Base-by-base conservation (phyloP, 2,329 filamentous ascomycete species). In the Aureobasidium sp. region DNA sequence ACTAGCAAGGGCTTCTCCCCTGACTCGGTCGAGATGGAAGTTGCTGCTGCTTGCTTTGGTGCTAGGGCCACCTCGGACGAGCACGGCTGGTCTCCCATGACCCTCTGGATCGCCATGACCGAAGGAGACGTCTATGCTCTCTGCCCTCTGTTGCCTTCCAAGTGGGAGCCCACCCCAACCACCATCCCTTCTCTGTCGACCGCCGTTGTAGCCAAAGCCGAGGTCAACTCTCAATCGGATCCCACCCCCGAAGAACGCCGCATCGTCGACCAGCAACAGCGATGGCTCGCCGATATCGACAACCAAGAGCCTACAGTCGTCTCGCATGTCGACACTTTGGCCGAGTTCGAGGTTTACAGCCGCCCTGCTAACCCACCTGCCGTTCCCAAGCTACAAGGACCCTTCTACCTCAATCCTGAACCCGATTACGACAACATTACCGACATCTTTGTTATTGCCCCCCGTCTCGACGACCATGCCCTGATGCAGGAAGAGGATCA, bases 91-190 rank as follows among this genome's bases (percentile, higher is more conserved):
- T 89, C 91, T 8, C 85, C 92, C 11, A 97, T 97, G 89, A 97
- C 94, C 0, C 80, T 99, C 12, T 99, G 93, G 90, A 79, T 97
- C 57, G 91, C 92, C n/a, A 99, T 97, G 89, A 85, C 85, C 40
- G 89, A 91, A 63, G 94, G 94, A 3, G 92, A 97, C 70, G 83
- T 97, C 6, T 99, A 99, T 70, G 92, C 93, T 1, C 78, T 99
- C 9, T 97, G 92, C 71, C 94, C 94, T 1, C 80, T 99, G 44
- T 79, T 99, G 35, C 94, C 94, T 0, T 85, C 86, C 57, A 90
- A 88, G 68, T 97, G 93, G 91, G 85, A 89, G 27, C 86, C 74
- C 68, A 66, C 75, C n/a, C 82, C 86, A 1, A 88, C 88, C 0
- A 79, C 94, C 35, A 85, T 96, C 15, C 89, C 91, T 2, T 91